Conservation (phyloP, 805 yeast species). For the Peterozyma xylosa region DNA sequence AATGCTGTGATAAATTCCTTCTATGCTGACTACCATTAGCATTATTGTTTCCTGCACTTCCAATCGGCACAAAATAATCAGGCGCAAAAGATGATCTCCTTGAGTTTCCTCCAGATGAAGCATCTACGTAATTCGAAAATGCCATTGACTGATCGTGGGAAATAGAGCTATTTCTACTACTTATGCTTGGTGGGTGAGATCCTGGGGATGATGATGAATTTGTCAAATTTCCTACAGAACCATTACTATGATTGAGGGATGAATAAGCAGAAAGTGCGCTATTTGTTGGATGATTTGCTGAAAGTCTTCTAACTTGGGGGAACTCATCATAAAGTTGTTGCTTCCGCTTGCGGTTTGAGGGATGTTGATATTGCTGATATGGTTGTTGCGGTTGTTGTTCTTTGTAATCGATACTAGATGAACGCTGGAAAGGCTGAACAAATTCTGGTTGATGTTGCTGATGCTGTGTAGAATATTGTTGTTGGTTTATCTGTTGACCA, state of each 20-base stretch:
- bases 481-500: slow-evolving; percentile 7
- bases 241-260: neutral
- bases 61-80: neutral
- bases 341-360: slow-evolving; percentile 1
- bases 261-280: neutral
- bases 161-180: slow-evolving; percentile 23
- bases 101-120: slow-evolving; percentile 15
- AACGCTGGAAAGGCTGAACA: slow-evolving; percentile 6
- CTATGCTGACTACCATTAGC: slow-evolving; percentile 3
- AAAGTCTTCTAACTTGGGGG: neutral
- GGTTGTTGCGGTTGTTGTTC: slow-evolving; percentile 7
- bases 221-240: neutral
- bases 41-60: neutral
- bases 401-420: slow-evolving; percentile 11
- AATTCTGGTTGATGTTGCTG: slow-evolving; percentile 10
- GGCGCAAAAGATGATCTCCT: slow-evolving; percentile 18
- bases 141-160: slow-evolving; percentile 21
- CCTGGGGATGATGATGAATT: slow-evolving; percentile 17
- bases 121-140: slow-evolving; percentile 8
- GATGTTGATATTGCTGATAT: slow-evolving; percentile 10
- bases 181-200: slow-evolving; percentile 17
- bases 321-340: neutral
- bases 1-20: slow-evolving; percentile 6
- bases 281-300: neutral
- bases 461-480: slow-evolving; percentile 5